Evolutionary conservation across 768 basidiomycete species (phyloP).

Genomic region (Pholiota conissans): DNA sequence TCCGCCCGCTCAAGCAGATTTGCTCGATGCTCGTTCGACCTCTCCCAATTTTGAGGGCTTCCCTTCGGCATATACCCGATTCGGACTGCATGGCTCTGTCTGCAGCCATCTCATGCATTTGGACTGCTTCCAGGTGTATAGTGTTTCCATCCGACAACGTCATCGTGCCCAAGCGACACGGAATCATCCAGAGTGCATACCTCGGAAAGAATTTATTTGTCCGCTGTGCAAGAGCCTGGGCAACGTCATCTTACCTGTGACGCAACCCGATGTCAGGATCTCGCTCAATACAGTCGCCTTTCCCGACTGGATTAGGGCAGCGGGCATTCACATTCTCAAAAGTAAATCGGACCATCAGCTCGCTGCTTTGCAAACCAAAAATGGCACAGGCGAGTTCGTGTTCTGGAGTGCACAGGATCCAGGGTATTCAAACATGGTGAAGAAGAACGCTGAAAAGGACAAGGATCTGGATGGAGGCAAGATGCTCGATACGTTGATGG

Average conservation of each 20-base stretch:
- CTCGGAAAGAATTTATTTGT: slow-evolving; percentile 92
- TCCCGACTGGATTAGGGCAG: slow-evolving; percentile 86
- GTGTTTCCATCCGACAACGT: slow-evolving; percentile 79
- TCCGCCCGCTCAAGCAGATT: slow-evolving; percentile 53
- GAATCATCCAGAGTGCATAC: slow-evolving; percentile 94
- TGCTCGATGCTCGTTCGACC: slow-evolving; percentile 43
- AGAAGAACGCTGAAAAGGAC: slow-evolving; percentile 51
- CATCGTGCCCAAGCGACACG: slow-evolving; percentile 87
- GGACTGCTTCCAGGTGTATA: slow-evolving; percentile 91
- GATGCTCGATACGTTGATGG: slow-evolving; percentile 88
- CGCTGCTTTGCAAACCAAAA: slow-evolving; percentile 73
- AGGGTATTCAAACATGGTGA: slow-evolving; percentile 58
- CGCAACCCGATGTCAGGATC: slow-evolving; percentile 44
- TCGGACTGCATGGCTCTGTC: slow-evolving; percentile 84
- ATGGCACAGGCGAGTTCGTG: slow-evolving; percentile 84
- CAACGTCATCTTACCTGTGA: slow-evolving; percentile 89
- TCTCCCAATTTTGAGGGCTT: slow-evolving; percentile 72
- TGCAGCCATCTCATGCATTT: slow-evolving; percentile 98
- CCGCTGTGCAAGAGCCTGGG: slow-evolving; percentile 96
- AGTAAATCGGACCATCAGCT: slow-evolving; percentile 72
- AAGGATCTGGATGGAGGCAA: slow-evolving; percentile 57
- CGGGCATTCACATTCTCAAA: slow-evolving; percentile 87
- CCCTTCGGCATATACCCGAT: slow-evolving; percentile 68
- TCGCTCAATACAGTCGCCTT: slow-evolving; percentile 61
- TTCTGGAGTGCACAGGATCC: slow-evolving; percentile 87